Conservation (phyloP, 768 basidiomycete species). For the Terana coerulea region DNA sequence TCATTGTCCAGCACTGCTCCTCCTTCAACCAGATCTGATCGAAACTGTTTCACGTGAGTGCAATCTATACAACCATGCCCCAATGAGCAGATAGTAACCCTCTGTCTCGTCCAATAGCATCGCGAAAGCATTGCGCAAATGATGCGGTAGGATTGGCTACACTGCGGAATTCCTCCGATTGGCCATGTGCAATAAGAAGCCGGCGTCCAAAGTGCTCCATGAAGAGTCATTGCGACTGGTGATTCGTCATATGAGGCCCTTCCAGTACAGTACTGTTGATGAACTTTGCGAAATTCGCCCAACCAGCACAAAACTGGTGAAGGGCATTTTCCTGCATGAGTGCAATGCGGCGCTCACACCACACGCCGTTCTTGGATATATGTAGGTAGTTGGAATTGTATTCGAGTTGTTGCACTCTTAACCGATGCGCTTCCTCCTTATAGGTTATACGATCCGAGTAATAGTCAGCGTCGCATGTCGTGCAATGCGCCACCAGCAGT, state of each 20-base stretch:
- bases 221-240: neutral
- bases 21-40: neutral
- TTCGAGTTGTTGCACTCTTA: neutral
- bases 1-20: neutral
- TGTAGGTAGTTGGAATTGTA: neutral
- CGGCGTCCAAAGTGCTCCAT: constrained; percentile 2
- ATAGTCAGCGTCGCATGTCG: neutral
- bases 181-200: neutral
- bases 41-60: constrained; percentile 1
- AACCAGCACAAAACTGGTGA: neutral
- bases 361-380: constrained; percentile 4
- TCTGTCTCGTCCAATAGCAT: neutral
- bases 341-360: neutral
- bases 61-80: constrained; percentile 1
- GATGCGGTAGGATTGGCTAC: neutral
- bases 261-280: neutral
- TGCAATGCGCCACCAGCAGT: neutral
- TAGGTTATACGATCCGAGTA: constrained; percentile 3
- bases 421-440: neutral
- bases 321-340: neutral
- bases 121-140: neutral
- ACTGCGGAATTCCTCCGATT: neutral
- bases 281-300: neutral
- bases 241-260: neutral
- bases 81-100: neutral